phyloP scores from a whole-genome alignment of 768 basidiomycete genomes.

The Suillus luteus region DNA sequence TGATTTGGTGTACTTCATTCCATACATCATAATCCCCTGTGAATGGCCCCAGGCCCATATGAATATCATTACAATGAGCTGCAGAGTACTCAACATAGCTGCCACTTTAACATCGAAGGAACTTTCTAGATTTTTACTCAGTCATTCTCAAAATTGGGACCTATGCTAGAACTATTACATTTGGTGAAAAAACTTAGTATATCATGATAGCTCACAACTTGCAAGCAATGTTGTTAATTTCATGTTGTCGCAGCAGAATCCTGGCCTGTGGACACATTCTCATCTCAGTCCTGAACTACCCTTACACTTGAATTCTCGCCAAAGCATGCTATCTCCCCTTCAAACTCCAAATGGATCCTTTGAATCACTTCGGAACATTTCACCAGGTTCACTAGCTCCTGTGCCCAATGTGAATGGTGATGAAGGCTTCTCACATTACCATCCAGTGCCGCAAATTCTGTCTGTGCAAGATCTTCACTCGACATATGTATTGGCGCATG shows the following conservation, averaged over 20 bases:
- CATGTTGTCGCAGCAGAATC: background rate
- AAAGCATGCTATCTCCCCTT: background rate
- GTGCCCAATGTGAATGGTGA: background rate
- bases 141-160: background rate
- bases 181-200: background rate
- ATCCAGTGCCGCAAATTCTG: background rate
- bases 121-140: background rate
- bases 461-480: too few relatives aligned
- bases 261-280: background rate
- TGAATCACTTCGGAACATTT: background rate
- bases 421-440: background rate
- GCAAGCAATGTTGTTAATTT: background rate
- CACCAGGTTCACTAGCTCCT: background rate
- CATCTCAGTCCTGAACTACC: background rate
- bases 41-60: too few relatives aligned
- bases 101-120: background rate
- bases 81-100: too few relatives aligned
- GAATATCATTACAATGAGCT: too few relatives aligned
- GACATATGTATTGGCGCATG: too few relatives aligned
- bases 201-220: background rate
- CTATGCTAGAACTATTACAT: background rate
- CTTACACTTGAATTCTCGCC: background rate
- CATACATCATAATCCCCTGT: too few relatives aligned
- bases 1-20: too few relatives aligned
- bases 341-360: conserved; percentile 1